phyloP scores from a whole-genome alignment of 1,139 yeast genomes.

The Pichia sp. region DNA sequence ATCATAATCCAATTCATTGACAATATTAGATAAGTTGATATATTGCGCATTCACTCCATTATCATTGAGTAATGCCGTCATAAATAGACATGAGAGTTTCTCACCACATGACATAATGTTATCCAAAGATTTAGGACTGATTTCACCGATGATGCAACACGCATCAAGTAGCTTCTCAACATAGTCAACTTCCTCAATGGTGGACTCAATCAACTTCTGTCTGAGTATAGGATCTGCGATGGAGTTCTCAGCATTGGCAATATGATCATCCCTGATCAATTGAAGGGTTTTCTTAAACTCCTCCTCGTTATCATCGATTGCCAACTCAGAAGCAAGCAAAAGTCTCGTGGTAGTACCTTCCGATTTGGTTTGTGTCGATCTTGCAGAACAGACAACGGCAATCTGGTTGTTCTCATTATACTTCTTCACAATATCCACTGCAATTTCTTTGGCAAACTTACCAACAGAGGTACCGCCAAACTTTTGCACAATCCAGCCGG shows the following conservation, averaged over 20 bases:
- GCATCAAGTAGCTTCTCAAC: conserved; percentile 73
- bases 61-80: conserved; percentile 79
- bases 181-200: conserved; percentile 57
- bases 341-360: conserved; percentile 94
- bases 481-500: conserved; percentile 85
- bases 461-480: conserved; percentile 99
- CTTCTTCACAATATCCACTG: conserved; percentile 70
- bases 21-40: conserved; percentile 69
- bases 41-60: conserved; percentile 70
- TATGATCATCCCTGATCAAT: conserved; percentile 69
- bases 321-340: conserved; percentile 71
- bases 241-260: conserved; percentile 56
- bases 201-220: conserved; percentile 44
- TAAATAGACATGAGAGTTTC: conserved; percentile 80
- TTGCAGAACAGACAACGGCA: conserved; percentile 96
- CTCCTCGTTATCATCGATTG: conserved; percentile 42
- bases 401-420: conserved; percentile 58
- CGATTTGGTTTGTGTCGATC: conserved; percentile 82
- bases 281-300: conserved; percentile 50
- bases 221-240: conserved; percentile 42
- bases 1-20: conserved; percentile 23
- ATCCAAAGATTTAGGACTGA: conserved; percentile 82
- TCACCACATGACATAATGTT: conserved; percentile 92
- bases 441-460: conserved; percentile 79
- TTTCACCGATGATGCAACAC: conserved; percentile 86